Conservation (phyloP, 1,139 yeast species). For the Sugiyamaella pinicola region DNA sequence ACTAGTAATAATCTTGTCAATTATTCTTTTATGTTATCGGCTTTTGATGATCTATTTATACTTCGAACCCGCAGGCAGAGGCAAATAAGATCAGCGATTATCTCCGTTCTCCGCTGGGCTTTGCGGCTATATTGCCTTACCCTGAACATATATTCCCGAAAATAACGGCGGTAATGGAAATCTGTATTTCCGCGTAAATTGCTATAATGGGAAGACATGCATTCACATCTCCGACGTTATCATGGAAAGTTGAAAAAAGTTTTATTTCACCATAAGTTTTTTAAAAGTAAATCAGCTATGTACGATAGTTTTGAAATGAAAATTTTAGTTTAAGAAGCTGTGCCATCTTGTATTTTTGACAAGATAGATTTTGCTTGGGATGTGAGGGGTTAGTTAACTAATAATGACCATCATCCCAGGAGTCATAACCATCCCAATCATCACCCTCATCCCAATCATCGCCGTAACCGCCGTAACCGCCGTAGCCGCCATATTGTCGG, state of each 20-base stretch:
- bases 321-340: no score
- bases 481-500: background rate
- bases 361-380: no score
- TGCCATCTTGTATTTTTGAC: no score
- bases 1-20: background rate
- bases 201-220: background rate
- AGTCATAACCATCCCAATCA: background rate
- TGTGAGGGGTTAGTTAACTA: background rate
- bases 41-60: background rate
- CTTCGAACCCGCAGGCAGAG: background rate
- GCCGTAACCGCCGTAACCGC: background rate
- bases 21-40: background rate
- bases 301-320: background rate
- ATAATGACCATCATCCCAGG: background rate
- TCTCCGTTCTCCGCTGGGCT: slow-evolving; percentile 3
- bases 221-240: background rate
- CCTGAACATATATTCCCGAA: background rate
- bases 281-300: background rate
- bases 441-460: slow-evolving; percentile 1
- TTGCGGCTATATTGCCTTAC: background rate
- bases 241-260: no score
- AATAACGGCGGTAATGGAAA: no score
- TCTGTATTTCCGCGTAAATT: background rate
- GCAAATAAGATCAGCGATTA: no score
- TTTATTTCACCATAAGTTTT: background rate